phyloP scores from a whole-genome alignment of 129 eudicot genomes.

The Glebionis coronaria region DNA sequence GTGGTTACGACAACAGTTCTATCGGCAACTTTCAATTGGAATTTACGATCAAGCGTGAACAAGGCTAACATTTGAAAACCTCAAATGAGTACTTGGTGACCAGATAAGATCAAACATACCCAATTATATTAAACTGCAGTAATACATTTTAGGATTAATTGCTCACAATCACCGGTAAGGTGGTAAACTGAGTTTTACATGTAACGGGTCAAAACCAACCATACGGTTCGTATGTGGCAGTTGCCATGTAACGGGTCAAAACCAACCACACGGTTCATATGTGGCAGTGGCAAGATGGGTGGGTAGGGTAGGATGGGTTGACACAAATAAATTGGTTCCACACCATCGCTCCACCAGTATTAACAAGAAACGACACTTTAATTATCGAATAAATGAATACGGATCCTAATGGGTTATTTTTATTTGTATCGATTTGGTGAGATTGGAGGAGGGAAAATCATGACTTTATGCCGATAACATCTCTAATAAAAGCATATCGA shows the following conservation, averaged over 20 bases:
- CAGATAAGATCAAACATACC: too few relatives aligned
- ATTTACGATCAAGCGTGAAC: conserved; percentile 8
- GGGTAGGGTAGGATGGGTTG: neutral
- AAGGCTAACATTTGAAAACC: neutral
- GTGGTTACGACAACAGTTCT: conserved; percentile 65
- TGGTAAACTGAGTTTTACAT: neutral
- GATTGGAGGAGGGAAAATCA: too few relatives aligned
- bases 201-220: neutral
- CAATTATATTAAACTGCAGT: neutral
- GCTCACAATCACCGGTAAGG: neutral
- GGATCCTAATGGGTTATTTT: too few relatives aligned
- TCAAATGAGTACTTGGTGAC: too few relatives aligned
- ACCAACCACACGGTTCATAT: too few relatives aligned
- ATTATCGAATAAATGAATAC: too few relatives aligned
- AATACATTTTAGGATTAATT: neutral
- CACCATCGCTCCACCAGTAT: too few relatives aligned
- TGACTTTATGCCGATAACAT: too few relatives aligned
- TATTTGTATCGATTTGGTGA: too few relatives aligned
- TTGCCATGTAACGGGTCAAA: too few relatives aligned
- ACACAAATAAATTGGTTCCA: neutral
- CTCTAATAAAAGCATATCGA: too few relatives aligned
- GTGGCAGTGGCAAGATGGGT: neutral
- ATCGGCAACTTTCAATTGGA: conserved; percentile 77
- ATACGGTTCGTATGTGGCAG: neutral
- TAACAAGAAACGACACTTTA: too few relatives aligned